Percentiles rank a stretch among this genome's conserved stretches.
phyloP scores from a whole-genome alignment of 1,284 basidiomycete genomes.

The Ustilago xerochloae region DNA sequence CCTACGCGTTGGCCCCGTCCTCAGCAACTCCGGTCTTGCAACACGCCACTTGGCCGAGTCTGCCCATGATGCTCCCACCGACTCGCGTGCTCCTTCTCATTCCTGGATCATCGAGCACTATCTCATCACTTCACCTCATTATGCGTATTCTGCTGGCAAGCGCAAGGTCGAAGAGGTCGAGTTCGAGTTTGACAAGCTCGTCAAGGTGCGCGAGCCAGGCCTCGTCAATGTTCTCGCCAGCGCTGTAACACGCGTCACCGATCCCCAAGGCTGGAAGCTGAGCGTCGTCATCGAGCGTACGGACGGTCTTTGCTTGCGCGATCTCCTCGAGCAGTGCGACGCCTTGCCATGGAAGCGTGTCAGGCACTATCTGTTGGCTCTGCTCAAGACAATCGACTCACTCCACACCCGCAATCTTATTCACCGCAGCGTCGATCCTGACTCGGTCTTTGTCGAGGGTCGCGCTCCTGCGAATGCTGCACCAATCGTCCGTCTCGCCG shows the following conservation, averaged over 20 bases:
- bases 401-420: conserved; percentile 58
- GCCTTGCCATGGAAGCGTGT: conserved; percentile 56
- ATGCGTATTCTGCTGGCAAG: conserved; percentile 52
- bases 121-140: conserved; percentile 56
- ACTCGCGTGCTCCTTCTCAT: conserved; percentile 18
- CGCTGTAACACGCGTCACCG: conserved; percentile 43
- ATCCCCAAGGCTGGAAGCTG: conserved; percentile 51
- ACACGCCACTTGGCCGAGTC: conserved; percentile 48
- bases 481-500: conserved; percentile 31
- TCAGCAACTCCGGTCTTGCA: conserved; percentile 41
- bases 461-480: conserved; percentile 10
- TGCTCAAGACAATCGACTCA: conserved; percentile 57
- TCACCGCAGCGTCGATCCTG: conserved; percentile 55
- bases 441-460: conserved; percentile 42
- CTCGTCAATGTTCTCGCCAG: conserved; percentile 58
- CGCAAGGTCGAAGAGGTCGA: conserved; percentile 65
- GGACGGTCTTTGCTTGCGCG: conserved; percentile 32
- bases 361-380: conserved; percentile 38
- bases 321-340: conserved; percentile 55
- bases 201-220: conserved; percentile 42
- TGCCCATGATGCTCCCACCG: conserved; percentile 43
- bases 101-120: conserved; percentile 60
- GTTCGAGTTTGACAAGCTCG: conserved; percentile 55
- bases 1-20: conserved; percentile 55
- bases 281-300: conserved; percentile 49